phyloP scores from a whole-genome alignment of 2,329 filamentous ascomycete genomes.

The Raffaelea albimanens region DNA sequence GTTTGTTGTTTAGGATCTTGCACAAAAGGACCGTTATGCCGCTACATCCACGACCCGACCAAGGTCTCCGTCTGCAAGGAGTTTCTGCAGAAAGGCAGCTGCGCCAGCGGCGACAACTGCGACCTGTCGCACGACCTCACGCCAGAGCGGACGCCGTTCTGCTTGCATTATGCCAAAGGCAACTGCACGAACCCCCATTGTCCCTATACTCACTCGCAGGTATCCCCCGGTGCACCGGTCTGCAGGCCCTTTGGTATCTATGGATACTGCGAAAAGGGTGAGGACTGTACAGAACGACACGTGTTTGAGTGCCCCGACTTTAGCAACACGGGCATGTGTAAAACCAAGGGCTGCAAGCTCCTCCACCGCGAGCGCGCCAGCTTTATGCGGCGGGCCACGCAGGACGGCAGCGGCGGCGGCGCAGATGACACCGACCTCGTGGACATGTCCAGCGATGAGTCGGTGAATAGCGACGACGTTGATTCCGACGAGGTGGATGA shows the following conservation, averaged over 20 bases:
- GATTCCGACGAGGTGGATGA: slow-evolving; percentile 68
- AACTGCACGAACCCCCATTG: slow-evolving; percentile 83
- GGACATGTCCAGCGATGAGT: slow-evolving; percentile 73
- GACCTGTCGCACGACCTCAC: slow-evolving; percentile 83
- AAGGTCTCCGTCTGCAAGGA: slow-evolving; percentile 89
- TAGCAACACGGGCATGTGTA: slow-evolving; percentile 81
- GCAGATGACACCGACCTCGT: slow-evolving; percentile 44
- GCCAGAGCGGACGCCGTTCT: slow-evolving; percentile 76
- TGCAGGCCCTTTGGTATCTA: slow-evolving; percentile 77
- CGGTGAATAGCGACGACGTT: slow-evolving; percentile 66
- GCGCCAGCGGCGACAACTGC: slow-evolving; percentile 68
- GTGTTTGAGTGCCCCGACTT: slow-evolving; percentile 92
- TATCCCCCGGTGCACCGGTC: slow-evolving; percentile 67
- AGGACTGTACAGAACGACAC: slow-evolving; percentile 70
- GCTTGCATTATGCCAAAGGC: slow-evolving; percentile 81
- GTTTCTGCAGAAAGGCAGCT: slow-evolving; percentile 70
- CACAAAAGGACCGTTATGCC: slow-evolving; percentile 69
- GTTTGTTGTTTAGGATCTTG: slow-evolving; percentile 62
- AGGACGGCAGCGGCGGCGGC: slow-evolving; percentile 24
- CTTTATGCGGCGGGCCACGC: slow-evolving; percentile 58
- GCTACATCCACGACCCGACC: slow-evolving; percentile 71
- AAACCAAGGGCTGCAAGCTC: slow-evolving; percentile 70
- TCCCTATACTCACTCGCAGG: slow-evolving; percentile 75
- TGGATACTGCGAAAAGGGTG: slow-evolving; percentile 82
- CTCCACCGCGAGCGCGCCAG: slow-evolving; percentile 83